Percentiles rank a stretch among this genome's conserved stretches.
These are phyloP conservation scores for Capronia coronata DNA, from an alignment of 2,329 filamentous ascomycete species.

Conservation along the genomic window DNA sequence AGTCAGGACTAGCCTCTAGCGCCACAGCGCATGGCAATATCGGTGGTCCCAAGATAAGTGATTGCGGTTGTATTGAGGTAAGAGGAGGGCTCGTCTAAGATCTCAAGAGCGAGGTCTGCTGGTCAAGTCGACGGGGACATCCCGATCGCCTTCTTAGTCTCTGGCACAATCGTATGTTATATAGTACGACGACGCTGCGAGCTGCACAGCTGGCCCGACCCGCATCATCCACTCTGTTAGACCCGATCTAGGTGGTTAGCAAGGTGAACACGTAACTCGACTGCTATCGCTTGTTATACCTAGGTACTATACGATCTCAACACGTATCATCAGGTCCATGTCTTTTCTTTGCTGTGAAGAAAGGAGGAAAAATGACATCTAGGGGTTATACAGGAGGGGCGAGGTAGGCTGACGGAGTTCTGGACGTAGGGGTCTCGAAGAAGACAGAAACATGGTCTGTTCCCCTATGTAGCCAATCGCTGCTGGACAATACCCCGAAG, in stretches of 20 bases:
- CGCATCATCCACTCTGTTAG: constrained; percentile 1
- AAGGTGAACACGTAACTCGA: neutral
- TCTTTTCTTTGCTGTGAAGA: neutral
- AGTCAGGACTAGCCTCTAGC: constrained; percentile 11
- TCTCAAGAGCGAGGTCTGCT: neutral
- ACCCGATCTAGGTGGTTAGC: neutral
- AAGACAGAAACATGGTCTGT: constrained; percentile 8
- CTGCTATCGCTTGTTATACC: too few relatives aligned
- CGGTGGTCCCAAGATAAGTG: constrained; percentile 16
- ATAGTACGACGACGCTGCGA: neutral
- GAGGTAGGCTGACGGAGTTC: neutral
- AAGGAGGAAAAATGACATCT: neutral
- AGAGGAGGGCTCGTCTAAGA: neutral
- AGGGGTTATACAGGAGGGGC: neutral
- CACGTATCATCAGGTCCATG: too few relatives aligned
- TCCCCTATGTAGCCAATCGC: constrained; percentile 7
- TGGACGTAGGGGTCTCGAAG: neutral
- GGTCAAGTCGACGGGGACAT: neutral
- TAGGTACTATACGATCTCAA: too few relatives aligned
- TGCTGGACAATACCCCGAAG: neutral
- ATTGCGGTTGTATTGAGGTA: neutral
- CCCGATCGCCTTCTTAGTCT: neutral
- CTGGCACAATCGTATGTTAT: neutral
- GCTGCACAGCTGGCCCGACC: constrained; percentile 5
- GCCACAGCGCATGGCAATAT: constrained; percentile 10